Evolutionary conservation across 345 rosid genomes (phyloP).

Genomic region (Lumnitzera racemosa): DNA sequence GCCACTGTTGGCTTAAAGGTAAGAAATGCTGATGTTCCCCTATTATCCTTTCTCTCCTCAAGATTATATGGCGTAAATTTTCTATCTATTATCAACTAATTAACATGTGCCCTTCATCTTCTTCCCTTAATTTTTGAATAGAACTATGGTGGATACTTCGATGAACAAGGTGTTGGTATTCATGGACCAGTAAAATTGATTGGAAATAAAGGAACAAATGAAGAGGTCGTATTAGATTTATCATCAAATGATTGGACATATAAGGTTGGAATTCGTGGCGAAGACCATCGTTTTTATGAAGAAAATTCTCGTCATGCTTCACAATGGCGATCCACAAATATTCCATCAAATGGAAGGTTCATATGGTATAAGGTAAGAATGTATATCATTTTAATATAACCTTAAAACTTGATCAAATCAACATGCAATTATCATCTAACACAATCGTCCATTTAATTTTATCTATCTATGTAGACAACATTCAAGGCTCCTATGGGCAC

Average conservation of each 20-base stretch:
- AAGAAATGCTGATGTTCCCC: not conserved
- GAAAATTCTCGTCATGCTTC: not conserved
- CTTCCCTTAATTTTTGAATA: not conserved
- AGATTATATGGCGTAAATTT: not conserved
- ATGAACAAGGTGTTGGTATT: constrained; percentile 14
- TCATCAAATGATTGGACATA: constrained; percentile 41
- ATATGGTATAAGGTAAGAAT: constrained; percentile 58
- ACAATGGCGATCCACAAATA: constrained; percentile 16
- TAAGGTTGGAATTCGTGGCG: constrained; percentile 47
- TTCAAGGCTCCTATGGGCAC: constrained; percentile 46
- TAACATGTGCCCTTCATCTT: not conserved
- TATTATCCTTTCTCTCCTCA: not conserved
- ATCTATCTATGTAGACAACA: constrained; percentile 22
- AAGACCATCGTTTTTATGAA: not conserved
- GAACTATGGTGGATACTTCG: constrained; percentile 28
- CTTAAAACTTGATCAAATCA: not conserved
- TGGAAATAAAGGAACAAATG: not conserved
- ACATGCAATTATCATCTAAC: not conserved
- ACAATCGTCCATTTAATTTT: not conserved
- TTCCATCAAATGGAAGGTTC: constrained; percentile 27
- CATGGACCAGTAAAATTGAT: constrained; percentile 31
- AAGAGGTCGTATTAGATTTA: constrained; percentile 12
- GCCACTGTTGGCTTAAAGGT: constrained; percentile 56
- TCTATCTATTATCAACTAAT: not conserved
- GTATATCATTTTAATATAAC: not conserved